These are phyloP conservation scores for Pleoardoris graminearum DNA, from an alignment of 2,329 filamentous ascomycete species.

Conservation along the genomic window DNA sequence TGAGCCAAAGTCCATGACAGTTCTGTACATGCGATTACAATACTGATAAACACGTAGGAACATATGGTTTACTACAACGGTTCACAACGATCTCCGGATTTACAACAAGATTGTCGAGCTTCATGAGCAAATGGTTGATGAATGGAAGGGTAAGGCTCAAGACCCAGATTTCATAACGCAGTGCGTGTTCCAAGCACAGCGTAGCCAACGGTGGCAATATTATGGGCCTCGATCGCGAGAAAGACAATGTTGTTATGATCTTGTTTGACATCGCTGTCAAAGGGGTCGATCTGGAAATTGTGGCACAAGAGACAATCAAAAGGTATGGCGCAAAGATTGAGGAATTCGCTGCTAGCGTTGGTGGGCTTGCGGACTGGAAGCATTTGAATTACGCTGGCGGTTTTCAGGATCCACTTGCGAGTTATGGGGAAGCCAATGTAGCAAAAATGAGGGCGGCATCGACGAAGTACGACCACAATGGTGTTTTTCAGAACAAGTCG, in stretches of 20 bases:
- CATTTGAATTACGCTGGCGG: conserved; percentile 32
- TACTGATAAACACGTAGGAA: conserved; percentile 11
- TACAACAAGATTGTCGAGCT: conserved; percentile 46
- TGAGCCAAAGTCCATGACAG: not conserved
- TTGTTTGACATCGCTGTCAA: conserved; percentile 1
- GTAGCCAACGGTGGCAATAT: conserved; percentile 47
- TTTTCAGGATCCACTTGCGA: conserved; percentile 10
- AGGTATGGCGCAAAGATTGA: conserved; percentile 1
- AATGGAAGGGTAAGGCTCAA: conserved; percentile 31
- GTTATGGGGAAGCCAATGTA: conserved; percentile 11
- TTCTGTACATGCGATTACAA: not conserved
- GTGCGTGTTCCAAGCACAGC: conserved; percentile 35
- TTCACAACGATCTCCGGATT: conserved; percentile 41
- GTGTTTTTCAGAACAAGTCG: conserved; percentile 15
- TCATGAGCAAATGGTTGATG: conserved; percentile 46
- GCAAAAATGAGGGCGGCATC: not conserved
- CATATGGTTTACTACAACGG: conserved; percentile 25
- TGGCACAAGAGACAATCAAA: not conserved
- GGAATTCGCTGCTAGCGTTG: not conserved
- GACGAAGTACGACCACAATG: conserved; percentile 8
- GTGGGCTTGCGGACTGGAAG: conserved; percentile 8
- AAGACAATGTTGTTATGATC: conserved; percentile 1
- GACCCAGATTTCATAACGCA: conserved; percentile 41
- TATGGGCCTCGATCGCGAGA: conserved; percentile 41
- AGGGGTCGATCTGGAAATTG: not conserved